phyloP scores from a whole-genome alignment of 2,329 filamentous ascomycete genomes.

The Fusarium equiseti region DNA sequence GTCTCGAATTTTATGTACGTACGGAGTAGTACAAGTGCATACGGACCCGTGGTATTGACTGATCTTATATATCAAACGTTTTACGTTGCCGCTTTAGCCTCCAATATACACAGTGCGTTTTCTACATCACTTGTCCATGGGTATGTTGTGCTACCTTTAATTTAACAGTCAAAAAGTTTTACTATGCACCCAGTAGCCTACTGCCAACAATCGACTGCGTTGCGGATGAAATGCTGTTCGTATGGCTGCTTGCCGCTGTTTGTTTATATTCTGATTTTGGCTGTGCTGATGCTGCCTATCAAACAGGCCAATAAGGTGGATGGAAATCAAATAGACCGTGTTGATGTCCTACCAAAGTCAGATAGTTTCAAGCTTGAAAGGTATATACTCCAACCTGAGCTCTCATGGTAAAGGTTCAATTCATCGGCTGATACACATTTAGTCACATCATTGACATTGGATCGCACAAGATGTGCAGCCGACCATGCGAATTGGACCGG shows the following conservation, averaged over 20 bases:
- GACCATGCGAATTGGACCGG: background rate
- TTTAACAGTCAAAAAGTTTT: background rate
- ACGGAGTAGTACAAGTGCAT: background rate
- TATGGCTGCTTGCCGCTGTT: background rate
- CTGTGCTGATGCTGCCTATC: background rate
- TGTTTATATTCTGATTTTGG: background rate
- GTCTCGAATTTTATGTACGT: background rate
- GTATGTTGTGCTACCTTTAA: background rate
- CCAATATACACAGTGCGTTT: background rate
- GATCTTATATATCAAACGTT: background rate
- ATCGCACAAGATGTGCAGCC: background rate
- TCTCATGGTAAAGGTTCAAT: background rate
- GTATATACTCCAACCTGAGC: background rate
- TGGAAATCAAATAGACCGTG: background rate
- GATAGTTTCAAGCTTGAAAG: background rate
- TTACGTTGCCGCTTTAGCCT: background rate
- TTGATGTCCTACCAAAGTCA: background rate
- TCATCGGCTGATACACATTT: background rate
- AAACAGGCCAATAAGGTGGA: background rate
- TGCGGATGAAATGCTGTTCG: background rate
- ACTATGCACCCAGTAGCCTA: background rate
- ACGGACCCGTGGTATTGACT: background rate
- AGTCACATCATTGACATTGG: background rate
- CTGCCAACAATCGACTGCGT: background rate
- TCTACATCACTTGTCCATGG: background rate